Percentiles rank a stretch among this genome's conserved stretches.
These are phyloP conservation scores for Periconia digitata DNA, from an alignment of 2,329 filamentous ascomycete species.

Conservation along the genomic window DNA sequence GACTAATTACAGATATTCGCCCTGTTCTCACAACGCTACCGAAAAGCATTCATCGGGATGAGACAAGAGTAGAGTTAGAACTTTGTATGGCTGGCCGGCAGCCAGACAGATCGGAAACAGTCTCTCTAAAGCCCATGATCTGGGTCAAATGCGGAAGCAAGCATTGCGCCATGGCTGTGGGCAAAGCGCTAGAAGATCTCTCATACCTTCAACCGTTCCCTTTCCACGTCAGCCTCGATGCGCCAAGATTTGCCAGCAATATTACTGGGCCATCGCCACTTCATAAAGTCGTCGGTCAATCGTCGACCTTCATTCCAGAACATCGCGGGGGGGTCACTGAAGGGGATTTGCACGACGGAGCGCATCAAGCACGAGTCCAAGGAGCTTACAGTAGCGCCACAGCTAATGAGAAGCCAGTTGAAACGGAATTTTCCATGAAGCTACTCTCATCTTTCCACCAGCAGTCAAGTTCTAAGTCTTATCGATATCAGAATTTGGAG, in stretches of 20 bases:
- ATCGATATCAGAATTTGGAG: too few relatives aligned
- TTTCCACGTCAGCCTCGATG: constrained; percentile 5
- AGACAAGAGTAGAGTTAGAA: constrained; percentile 8
- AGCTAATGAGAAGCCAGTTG: too few relatives aligned
- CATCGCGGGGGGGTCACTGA: too few relatives aligned
- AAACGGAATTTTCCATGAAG: too few relatives aligned
- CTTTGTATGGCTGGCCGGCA: constrained; percentile 9
- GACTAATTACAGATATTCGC: constrained; percentile 3
- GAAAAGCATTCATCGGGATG: neutral
- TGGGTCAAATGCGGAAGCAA: constrained; percentile 13
- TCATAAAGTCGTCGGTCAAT: too few relatives aligned
- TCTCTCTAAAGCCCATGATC: constrained; percentile 8
- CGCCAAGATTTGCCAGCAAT: constrained; percentile 5
- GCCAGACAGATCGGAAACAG: neutral
- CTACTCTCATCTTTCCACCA: too few relatives aligned
- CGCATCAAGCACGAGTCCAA: too few relatives aligned
- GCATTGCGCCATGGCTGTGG: constrained; percentile 3
- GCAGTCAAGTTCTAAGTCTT: too few relatives aligned
- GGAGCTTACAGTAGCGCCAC: neutral
- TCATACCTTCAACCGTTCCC: constrained; percentile 1
- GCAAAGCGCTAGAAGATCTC: constrained; percentile 3
- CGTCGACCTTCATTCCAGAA: too few relatives aligned
- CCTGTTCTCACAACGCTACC: constrained; percentile 5
- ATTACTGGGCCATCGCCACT: neutral
- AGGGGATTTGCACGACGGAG: too few relatives aligned